Conservation (phyloP, 1,284 basidiomycete genomes). For the Cutaneotrichosporon sp. region DNA sequence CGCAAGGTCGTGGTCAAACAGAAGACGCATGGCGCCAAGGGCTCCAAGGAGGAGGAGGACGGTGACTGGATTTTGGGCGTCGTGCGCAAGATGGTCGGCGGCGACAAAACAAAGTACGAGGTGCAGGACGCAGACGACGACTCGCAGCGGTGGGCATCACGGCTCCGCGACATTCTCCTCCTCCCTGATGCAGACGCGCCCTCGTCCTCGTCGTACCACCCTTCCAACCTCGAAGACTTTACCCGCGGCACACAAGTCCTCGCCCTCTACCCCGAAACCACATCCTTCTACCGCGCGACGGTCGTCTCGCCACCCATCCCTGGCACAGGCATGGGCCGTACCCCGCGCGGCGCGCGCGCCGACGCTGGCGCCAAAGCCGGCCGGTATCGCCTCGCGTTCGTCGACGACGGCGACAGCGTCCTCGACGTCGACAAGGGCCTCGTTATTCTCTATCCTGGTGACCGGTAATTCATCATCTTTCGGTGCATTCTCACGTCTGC, state of each 20-base stretch:
- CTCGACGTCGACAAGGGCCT: conserved; percentile 35
- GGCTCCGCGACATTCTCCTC: conserved; percentile 49
- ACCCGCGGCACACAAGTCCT: conserved; percentile 46
- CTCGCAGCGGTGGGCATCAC: conserved; percentile 46
- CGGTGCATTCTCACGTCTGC: background rate
- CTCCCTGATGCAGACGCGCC: conserved; percentile 47
- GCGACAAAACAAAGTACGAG: conserved; percentile 46
- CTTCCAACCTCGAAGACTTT: conserved; percentile 42
- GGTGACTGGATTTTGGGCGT: conserved; percentile 49
- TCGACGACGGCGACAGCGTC: conserved; percentile 43
- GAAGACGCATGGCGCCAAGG: conserved; percentile 15
- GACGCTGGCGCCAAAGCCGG: conserved; percentile 30
- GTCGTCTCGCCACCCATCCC: conserved; percentile 41
- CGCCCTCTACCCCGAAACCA: conserved; percentile 53
- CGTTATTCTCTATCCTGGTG: conserved; percentile 40
- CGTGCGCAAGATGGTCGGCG: conserved; percentile 41
- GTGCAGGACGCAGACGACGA: conserved; percentile 44
- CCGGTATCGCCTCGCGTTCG: conserved; percentile 40
- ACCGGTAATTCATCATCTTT: background rate
- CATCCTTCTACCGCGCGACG: conserved; percentile 50
- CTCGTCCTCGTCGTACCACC: conserved; percentile 41
- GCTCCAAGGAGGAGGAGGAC: conserved; percentile 19
- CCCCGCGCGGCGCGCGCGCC: conserved; percentile 17
- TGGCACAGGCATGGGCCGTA: conserved; percentile 29
- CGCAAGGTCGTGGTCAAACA: conserved; percentile 47